Evolutionary conservation across 805 yeast genomes (phyloP).

Genomic region (Candida silvatica): DNA sequence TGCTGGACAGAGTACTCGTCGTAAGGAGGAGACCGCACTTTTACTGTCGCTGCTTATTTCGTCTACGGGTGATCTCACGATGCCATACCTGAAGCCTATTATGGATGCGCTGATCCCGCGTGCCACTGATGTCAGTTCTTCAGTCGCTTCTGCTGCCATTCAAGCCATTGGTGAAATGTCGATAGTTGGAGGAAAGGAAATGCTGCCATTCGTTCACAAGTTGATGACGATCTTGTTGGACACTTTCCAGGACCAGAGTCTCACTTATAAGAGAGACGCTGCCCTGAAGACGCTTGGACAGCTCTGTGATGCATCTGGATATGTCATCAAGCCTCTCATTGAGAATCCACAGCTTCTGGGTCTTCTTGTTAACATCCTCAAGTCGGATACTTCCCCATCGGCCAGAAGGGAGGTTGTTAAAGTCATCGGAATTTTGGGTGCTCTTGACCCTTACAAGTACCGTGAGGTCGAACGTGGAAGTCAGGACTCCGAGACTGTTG

Average conservation of each 20-base stretch:
- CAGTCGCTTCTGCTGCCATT: conserved; percentile 82
- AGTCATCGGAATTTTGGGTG: conserved; percentile 88
- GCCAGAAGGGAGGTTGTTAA: conserved; percentile 85
- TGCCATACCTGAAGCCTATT: conserved; percentile 89
- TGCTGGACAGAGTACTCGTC: conserved; percentile 59
- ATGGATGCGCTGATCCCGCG: conserved; percentile 75
- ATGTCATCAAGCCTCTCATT: conserved; percentile 85
- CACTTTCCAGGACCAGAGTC: conserved; percentile 86
- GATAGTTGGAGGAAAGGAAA: conserved; percentile 79
- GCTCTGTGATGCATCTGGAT: conserved; percentile 83
- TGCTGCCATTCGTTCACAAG: conserved; percentile 60
- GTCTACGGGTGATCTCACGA: conserved; percentile 73
- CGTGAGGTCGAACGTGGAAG: conserved; percentile 72
- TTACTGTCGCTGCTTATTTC: conserved; percentile 65
- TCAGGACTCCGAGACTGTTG: conserved; percentile 28
- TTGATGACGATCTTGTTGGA: conserved; percentile 84
- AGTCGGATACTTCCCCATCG: conserved; percentile 66
- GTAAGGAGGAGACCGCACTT: conserved; percentile 81
- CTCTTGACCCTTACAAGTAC: conserved; percentile 92
- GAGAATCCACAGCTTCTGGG: conserved; percentile 89
- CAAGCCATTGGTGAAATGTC: conserved; percentile 85
- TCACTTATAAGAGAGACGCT: conserved; percentile 81
- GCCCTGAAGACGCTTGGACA: conserved; percentile 86
- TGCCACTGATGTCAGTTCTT: conserved; percentile 60
- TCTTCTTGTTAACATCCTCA: conserved; percentile 70